phyloP scores from a whole-genome alignment of 768 basidiomycete genomes.

The Tremella yokohamensis region DNA sequence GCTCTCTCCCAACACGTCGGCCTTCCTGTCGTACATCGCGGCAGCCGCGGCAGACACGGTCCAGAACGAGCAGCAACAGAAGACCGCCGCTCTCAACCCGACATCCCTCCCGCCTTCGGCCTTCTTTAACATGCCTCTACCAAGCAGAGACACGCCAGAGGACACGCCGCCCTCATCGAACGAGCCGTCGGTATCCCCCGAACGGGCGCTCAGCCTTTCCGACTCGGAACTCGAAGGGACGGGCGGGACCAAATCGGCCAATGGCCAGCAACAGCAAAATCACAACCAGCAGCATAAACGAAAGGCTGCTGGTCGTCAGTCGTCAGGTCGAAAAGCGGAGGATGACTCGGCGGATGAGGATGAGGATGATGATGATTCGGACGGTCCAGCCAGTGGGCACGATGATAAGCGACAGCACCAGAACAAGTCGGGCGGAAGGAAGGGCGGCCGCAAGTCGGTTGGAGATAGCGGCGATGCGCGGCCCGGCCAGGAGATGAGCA shows the following conservation, averaged over 20 bases:
- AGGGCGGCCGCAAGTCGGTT: conserved; percentile 35
- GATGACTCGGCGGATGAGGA: conserved; percentile 20
- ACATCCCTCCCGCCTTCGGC: conserved; percentile 38
- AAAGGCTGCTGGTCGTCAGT: conserved; percentile 23
- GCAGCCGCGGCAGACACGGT: conserved; percentile 4
- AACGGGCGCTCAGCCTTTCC: conserved; percentile 3
- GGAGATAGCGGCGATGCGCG: conserved; percentile 16
- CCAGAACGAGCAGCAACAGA: not conserved
- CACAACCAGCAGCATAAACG: conserved; percentile 25
- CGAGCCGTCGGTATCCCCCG: conserved; percentile 16
- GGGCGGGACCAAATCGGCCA: not conserved
- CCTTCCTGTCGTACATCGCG: conserved; percentile 37
- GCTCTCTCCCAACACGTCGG: conserved; percentile 39
- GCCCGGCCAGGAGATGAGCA: conserved; percentile 27
- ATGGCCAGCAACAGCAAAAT: conserved; percentile 4
- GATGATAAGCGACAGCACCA: conserved; percentile 37
- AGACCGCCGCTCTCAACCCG: not conserved
- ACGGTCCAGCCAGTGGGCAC: conserved; percentile 31
- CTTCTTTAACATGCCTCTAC: conserved; percentile 36
- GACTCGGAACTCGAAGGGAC: conserved; percentile 21
- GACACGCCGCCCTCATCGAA: conserved; percentile 32
- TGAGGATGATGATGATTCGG: conserved; percentile 37
- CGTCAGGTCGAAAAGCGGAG: conserved; percentile 6
- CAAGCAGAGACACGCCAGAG: conserved; percentile 35
- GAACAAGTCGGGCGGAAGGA: conserved; percentile 13